These are phyloP conservation scores for Fulvia fulva DNA, from an alignment of 2,329 filamentous ascomycete species.

Conservation along the genomic window DNA sequence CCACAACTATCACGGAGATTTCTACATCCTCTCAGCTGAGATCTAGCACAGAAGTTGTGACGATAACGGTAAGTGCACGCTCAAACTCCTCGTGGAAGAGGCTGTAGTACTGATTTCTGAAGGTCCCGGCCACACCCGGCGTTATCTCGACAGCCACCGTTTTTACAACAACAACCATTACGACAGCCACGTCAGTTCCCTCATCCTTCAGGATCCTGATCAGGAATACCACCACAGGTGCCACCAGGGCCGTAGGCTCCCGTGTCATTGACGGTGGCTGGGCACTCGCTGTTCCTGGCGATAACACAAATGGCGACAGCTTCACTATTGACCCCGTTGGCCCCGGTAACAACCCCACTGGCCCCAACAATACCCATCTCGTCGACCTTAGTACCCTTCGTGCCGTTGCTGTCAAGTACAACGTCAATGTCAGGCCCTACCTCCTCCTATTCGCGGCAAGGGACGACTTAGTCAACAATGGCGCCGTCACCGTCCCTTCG, in stretches of 20 bases:
- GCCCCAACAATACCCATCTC: conserved; percentile 19
- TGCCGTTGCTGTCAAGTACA: neutral
- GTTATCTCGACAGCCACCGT: neutral
- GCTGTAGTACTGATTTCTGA: neutral
- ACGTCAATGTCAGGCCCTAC: neutral
- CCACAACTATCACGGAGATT: neutral
- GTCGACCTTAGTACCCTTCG: neutral
- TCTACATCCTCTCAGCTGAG: neutral
- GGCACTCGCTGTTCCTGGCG: conserved; percentile 22
- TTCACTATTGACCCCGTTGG: conserved; percentile 25
- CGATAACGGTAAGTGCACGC: neutral
- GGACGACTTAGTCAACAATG: neutral
- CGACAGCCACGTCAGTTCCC: neutral
- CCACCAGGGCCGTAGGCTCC: neutral
- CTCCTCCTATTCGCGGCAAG: neutral
- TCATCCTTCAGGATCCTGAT: neutral
- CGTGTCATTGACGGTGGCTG: conserved; percentile 9
- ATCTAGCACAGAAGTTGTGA: neutral
- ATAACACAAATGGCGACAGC: conserved; percentile 25
- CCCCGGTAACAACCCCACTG: too few relatives aligned
- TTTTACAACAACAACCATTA: neutral
- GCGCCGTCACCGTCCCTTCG: neutral
- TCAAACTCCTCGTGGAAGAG: too few relatives aligned
- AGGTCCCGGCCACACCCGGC: neutral
- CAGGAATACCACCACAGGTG: neutral